Base-by-base conservation (phyloP, 768 basidiomycete genomes). In the Crassisporium funariophilum region DNA sequence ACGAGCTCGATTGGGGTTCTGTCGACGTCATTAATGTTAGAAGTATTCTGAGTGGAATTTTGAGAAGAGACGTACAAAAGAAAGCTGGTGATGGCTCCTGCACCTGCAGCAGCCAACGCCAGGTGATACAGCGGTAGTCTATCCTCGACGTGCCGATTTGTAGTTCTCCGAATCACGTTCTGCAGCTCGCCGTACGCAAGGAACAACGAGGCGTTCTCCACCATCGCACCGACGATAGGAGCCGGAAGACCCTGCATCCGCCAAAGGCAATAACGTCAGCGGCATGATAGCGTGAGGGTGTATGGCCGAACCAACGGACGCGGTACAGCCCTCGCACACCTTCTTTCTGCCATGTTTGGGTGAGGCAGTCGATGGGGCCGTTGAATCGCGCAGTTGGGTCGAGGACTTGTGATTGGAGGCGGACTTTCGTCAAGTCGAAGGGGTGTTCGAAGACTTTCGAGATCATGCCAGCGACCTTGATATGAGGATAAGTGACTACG, bases 381-480 rank as follows among this genome's bases (percentile, higher is more conserved):
- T 70, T 82, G 67, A 92, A 98, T n/a, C 72, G 66, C 29, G 72
- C 68, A 46, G 69, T 69, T 7, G 69, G 82, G 58, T 90, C 86
- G 19, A 94, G 77, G 4, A 91, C 86, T 63, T 95, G 93, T 3
- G 89, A 79, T 69, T 95, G 93, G 11, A 97, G 73, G 40, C 91
- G 81, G 50, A 98, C 93, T 70, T 95, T 95, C 53, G 90, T 87
- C 27, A 95, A 77, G 70, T 95, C 93, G 59, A 94, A 93, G 2
- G 93, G 94, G 60, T 93, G 91, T 69, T 93, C 93, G 54, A 95
- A 86, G 5, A 93, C 75, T 67, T 92, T 91, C 16, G 91, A 86
- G 9, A 80, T 76, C 74, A 94, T 90, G 9, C 92, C 91, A 41
- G 92, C 89, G 17, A 79, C 62, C 89, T 89, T 43, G 36, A 44